Base-by-base conservation (phyloP, 495 filamentous ascomycete genomes). In the Podospora pseudocomata region DNA sequence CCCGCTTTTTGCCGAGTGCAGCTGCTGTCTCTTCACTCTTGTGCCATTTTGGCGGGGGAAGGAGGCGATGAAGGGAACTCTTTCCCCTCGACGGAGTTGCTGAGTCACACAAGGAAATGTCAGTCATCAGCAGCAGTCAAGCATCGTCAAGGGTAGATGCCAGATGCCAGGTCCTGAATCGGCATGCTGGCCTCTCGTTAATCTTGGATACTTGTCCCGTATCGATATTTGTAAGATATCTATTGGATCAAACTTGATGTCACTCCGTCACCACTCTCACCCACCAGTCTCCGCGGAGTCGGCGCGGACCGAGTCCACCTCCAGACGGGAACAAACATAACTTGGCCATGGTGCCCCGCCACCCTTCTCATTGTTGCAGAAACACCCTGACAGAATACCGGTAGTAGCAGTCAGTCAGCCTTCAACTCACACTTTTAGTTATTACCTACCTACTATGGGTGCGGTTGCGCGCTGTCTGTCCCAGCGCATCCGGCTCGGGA, bases 401-500 rank as follows among this genome's bases (percentile, higher is more conserved):
- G 23, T 23, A 23, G 23, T 23, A 23, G 1, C 23, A 23, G 23
- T 23, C 23, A 23, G 23, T 23, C 23, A 23, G 23, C 23, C 23
- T 23, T 23, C 23, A 23, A 27, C 13, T 15, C 61, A 28, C 28
- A 65, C 60, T 13, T 53, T 13, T 44, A 39, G 63, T 55, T 44
- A 23, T 23, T 23, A 23, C 23, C 23, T 23, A 23, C 23, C 23
- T 23, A 71, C 4, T 11, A 75, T 72, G 72, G 28, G 64, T 58
- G 58, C 67, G 9, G 44, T 60, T 59, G 53, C 62, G 18, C 68
- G 70, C 53, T 59, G 70, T 56, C 20, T 64, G 54, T 64, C 67
- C 59, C 74, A 66, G 55, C 55, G 61, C 60, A 53, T 70, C 49
- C 67, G 68, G 65, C 60, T 60, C 72, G 63, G 66, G n/a, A 30